A percentile compares a stretch with the other conserved stretches of the same genome.
Evolutionary conservation across 257 asterid genomes (phyloP).

Genomic region (Solanum chilense): DNA sequence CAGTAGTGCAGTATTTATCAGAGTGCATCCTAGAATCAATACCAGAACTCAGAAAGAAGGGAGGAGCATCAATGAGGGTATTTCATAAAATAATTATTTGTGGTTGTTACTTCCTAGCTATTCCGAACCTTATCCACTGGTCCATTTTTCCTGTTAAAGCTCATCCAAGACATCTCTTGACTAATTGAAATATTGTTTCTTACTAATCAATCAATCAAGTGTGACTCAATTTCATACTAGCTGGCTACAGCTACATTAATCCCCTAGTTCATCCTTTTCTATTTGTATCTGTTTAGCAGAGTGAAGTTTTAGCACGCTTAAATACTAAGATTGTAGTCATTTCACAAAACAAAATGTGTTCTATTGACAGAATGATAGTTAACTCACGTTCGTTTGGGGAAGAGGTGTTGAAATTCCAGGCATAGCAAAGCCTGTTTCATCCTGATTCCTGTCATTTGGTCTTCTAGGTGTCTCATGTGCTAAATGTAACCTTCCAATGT

Average conservation of each 20-base stretch:
- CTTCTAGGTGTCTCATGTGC: constrained; percentile 24
- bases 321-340: background rate
- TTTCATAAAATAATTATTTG: background rate
- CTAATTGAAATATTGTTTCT: background rate
- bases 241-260: background rate
- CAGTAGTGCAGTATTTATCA: constrained; percentile 2
- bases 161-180: background rate
- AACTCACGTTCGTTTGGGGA: constrained; percentile 41
- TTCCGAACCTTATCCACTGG: background rate
- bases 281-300: background rate
- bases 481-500: constrained; percentile 17
- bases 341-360: background rate
- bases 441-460: constrained; percentile 24
- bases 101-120: background rate
- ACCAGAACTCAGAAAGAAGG: background rate
- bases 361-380: background rate
- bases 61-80: background rate
- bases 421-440: constrained; percentile 15
- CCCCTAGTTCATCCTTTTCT: background rate
- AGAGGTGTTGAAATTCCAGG: constrained; percentile 17
- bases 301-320: background rate
- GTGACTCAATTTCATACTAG: background rate
- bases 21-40: background rate
- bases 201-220: background rate
- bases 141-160: background rate